Evolutionary conservation across 1,284 basidiomycete species (phyloP).

Genomic region (Leccinum huronense): DNA sequence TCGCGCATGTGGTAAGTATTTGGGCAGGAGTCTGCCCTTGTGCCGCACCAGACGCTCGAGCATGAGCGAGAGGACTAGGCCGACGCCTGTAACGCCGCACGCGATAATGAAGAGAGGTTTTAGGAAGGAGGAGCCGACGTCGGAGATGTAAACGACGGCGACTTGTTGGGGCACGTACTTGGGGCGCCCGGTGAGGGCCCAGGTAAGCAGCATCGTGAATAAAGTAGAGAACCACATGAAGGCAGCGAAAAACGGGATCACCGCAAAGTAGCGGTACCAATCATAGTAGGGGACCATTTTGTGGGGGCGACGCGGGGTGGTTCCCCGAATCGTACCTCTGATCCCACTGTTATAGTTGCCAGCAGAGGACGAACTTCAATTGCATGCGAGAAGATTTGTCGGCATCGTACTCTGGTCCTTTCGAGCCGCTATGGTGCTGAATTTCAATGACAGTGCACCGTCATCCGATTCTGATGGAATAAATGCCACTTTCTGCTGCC

Average conservation of each 20-base stretch:
- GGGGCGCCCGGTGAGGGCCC: slow-evolving; percentile 51
- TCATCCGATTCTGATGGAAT: background rate
- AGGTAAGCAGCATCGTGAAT: slow-evolving; percentile 65
- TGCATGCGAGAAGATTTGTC: background rate
- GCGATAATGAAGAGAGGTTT: slow-evolving; percentile 72
- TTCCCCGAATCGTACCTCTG: background rate
- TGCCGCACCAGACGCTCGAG: slow-evolving; percentile 64
- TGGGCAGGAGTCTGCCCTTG: slow-evolving; percentile 58
- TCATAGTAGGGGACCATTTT: slow-evolving; percentile 18
- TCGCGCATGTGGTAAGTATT: slow-evolving; percentile 53
- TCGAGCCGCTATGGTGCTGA: background rate
- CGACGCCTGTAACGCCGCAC: slow-evolving; percentile 56
- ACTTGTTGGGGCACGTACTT: slow-evolving; percentile 51
- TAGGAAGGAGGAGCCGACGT: slow-evolving; percentile 64
- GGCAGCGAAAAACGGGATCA: slow-evolving; percentile 58
- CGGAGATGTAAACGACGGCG: slow-evolving; percentile 69
- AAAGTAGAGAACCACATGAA: slow-evolving; percentile 66
- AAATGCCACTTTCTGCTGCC: background rate
- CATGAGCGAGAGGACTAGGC: slow-evolving; percentile 58
- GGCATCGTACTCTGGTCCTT: background rate
- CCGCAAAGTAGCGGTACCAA: slow-evolving; percentile 56
- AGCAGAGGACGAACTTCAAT: background rate
- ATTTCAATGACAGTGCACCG: background rate
- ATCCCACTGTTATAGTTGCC: slow-evolving; percentile 15
- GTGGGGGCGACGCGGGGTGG: background rate